A percentile compares a stretch with the other conserved stretches of the same genome.
These are phyloP conservation scores for Uronychia setigera DNA, from an alignment of 73 alveolate species.

Conservation along the genomic window DNA sequence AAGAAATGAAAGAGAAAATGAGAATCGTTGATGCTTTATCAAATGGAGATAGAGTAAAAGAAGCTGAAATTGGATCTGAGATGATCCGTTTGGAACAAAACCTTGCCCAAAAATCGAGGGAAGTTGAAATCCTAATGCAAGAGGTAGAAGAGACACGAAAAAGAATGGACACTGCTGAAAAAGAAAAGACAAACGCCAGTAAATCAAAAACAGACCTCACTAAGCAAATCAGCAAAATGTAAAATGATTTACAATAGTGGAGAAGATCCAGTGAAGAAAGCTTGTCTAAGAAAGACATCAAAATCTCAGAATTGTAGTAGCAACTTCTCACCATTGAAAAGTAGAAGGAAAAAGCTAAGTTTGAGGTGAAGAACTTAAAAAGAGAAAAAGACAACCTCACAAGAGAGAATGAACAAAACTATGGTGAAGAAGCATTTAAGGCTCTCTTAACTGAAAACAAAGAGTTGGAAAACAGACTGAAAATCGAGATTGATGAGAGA, in stretches of 20 bases:
- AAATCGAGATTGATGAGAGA: slow-evolving; percentile 15
- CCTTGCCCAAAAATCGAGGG: slow-evolving; percentile 8
- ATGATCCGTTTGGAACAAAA: slow-evolving; percentile 1
- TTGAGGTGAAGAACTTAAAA: slow-evolving; percentile 15
- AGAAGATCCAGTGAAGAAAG: slow-evolving; percentile 26
- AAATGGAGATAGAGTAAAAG: not conserved
- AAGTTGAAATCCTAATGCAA: not conserved
- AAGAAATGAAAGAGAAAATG: not conserved
- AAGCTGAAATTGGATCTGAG: slow-evolving; percentile 18
- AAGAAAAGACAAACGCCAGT: slow-evolving; percentile 8
- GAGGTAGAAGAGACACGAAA: not conserved
- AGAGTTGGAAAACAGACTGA: slow-evolving; percentile 18
- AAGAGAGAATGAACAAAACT: not conserved
- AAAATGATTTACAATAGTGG: slow-evolving; percentile 40
- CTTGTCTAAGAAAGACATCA: not conserved
- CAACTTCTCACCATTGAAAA: not conserved
- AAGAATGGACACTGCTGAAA: slow-evolving; percentile 10
- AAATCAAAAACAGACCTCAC: slow-evolving; percentile 15
- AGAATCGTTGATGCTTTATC: slow-evolving; percentile 8
- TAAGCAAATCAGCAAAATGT: slow-evolving; percentile 34
- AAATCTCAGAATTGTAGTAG: slow-evolving; percentile 4
- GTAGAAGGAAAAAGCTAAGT: not conserved
- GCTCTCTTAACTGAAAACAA: slow-evolving; percentile 28
- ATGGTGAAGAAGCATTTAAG: slow-evolving; percentile 25
- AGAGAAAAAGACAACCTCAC: slow-evolving; percentile 25